Evolutionary conservation across 2,329 filamentous ascomycete species (phyloP), one percentile per base, ranked within the genome.

Genomic region (Aspergillus amoenus): DNA sequence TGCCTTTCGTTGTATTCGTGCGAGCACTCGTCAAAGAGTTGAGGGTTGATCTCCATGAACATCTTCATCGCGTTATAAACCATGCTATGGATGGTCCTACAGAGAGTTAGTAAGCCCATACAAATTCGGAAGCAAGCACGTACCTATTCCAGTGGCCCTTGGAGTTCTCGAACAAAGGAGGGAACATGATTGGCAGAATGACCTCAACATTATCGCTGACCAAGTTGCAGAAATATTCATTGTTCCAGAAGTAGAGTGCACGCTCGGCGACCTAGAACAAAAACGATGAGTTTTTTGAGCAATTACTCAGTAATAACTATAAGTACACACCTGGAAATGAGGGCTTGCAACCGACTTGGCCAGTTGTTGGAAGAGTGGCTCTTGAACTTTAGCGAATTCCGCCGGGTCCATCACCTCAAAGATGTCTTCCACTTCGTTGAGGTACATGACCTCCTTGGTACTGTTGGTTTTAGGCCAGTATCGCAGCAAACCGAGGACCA

Each of bases 381-480:
- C 94, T 75, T 99, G 94, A 40, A 99, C 94, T 79, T 99, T 99
- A 66, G 93, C 93, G 69, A 99, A 99, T 73, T 99, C 94, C 62
- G 91, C 91, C 18, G 94, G 94, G 70, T 99, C 94, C 94, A 99
- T 99, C 47, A 99, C 94, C 77, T 99, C 94, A 72, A 99, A 99
- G 62, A 99, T 99, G 71, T 99, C 94, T 75, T 99, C 94, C 34
- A 99, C 93, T 76, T 99, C 94, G 69, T 99, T 99, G 67, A 99
- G 81, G 78, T 95, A 99, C 94, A 99, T 99, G 71, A 99, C 94
- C 76, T 99, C 94, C 77, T 99, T 99, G 52, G 94, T 99, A 77
- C 94, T 97, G 78, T 99, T 99, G 68, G 96, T 91, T 81, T 99
- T 99, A 47, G 94, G 94, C 94, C 94, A 99, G 76, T 97, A 99